phyloP scores from a whole-genome alignment of 2,329 filamentous ascomycete species.

The Epichloe gansuensis region DNA sequence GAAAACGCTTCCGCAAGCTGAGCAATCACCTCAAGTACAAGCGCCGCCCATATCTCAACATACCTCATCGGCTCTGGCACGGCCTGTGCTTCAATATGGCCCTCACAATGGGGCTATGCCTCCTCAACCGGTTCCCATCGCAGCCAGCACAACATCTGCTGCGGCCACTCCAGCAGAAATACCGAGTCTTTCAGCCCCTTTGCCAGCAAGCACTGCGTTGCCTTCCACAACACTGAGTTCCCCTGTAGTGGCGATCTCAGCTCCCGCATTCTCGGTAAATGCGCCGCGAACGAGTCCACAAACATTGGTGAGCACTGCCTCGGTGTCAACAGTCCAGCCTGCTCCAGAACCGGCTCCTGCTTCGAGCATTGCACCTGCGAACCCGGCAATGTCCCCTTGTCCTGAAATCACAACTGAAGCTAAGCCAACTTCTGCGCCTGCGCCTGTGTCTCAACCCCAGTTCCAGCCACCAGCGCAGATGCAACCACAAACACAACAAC shows the following conservation, averaged over 20 bases:
- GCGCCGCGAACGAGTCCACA: not conserved
- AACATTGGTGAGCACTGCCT: not conserved
- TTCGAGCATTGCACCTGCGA: slow-evolving; percentile 7
- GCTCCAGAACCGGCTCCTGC: not conserved
- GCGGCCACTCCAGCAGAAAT: slow-evolving; percentile 11
- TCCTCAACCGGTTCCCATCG: slow-evolving; percentile 28
- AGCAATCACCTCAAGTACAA: not conserved
- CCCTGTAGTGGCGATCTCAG: not conserved
- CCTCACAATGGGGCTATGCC: slow-evolving; percentile 51
- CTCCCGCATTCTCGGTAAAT: not conserved
- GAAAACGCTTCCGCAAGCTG: not conserved
- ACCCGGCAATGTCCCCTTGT: slow-evolving; percentile 8
- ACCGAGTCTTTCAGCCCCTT: slow-evolving; percentile 7
- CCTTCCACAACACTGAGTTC: not conserved
- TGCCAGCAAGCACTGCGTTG: not conserved
- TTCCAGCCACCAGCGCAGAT: slow-evolving; percentile 5
- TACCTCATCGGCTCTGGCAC: slow-evolving; percentile 14
- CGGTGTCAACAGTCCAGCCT: not conserved
- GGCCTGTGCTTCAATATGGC: slow-evolving; percentile 53
- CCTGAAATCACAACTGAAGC: not conserved
- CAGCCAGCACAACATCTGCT: slow-evolving; percentile 11
- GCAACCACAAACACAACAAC: not conserved
- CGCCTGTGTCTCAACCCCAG: slow-evolving; percentile 5
- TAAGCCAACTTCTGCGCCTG: not conserved
- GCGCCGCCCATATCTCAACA: not conserved